These are phyloP conservation scores for Leptographium galeiforme DNA, from an alignment of 2,329 filamentous ascomycete genomes.

Conservation along the genomic window DNA sequence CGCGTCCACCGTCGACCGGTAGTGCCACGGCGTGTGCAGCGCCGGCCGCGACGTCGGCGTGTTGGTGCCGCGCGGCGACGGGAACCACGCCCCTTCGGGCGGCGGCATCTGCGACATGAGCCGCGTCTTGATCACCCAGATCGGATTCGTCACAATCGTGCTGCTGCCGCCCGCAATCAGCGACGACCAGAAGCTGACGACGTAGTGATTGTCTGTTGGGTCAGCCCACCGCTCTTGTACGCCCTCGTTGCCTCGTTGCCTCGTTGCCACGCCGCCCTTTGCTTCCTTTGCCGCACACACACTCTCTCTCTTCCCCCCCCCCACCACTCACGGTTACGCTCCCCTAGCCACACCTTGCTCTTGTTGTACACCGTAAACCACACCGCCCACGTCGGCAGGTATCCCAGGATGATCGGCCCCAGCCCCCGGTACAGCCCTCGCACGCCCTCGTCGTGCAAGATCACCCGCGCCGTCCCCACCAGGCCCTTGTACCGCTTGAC, in stretches of 20 bases:
- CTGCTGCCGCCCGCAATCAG: conserved; percentile 84
- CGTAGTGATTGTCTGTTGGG: conserved; percentile 53
- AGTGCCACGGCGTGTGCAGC: conserved; percentile 71
- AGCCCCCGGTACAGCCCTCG: conserved; percentile 86
- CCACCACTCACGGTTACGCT: conserved; percentile 44
- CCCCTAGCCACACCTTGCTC: conserved; percentile 60
- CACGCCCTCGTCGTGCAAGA: conserved; percentile 79
- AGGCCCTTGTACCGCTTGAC: conserved; percentile 69
- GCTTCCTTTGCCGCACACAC: no score
- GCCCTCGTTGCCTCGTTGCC: no score
- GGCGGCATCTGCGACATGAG: conserved; percentile 76
- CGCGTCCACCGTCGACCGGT: conserved; percentile 77
- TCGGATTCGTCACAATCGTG: conserved; percentile 89
- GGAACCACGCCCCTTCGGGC: conserved; percentile 31
- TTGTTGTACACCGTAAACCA: conserved; percentile 96
- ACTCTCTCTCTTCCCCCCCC: no score
- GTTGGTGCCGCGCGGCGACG: conserved; percentile 32
- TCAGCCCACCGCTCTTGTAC: no score
- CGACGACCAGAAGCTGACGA: conserved; percentile 79
- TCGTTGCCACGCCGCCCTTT: no score
- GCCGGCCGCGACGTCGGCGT: conserved; percentile 41
- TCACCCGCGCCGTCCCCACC: conserved; percentile 70
- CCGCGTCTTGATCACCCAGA: conserved; percentile 98
- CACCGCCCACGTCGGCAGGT: conserved; percentile 94
- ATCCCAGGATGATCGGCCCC: conserved; percentile 87